phyloP scores from a whole-genome alignment of 805 yeast species.

The Starmerella asiatica region DNA sequence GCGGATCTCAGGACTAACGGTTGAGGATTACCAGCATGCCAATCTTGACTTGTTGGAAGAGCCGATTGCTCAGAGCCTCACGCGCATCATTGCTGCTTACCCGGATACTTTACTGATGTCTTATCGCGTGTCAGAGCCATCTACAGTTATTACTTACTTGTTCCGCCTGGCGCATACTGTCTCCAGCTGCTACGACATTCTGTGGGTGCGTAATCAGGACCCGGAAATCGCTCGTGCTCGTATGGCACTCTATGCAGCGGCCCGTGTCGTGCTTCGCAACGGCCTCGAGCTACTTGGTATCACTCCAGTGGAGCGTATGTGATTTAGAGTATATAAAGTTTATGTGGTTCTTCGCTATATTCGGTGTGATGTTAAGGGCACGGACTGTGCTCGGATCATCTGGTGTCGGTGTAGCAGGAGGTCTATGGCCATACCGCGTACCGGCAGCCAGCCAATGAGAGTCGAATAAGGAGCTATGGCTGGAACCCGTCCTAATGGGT shows the following conservation, averaged over 20 bases:
- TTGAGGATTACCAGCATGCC: slow-evolving; percentile 29
- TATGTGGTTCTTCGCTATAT: too few species aligned
- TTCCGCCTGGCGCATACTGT: slow-evolving; percentile 88
- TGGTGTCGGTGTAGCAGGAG: too few species aligned
- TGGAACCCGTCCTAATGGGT: too few species aligned
- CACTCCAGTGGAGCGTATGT: slow-evolving; percentile 99
- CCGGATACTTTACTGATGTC: slow-evolving; percentile 84
- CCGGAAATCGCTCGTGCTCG: slow-evolving; percentile 78
- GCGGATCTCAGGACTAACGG: slow-evolving; percentile 47
- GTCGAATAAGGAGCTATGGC: too few species aligned
- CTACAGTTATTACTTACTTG: slow-evolving; percentile 84
- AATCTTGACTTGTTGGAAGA: slow-evolving; percentile 54
- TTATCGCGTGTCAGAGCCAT: slow-evolving; percentile 73
- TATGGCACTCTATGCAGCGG: slow-evolving; percentile 78
- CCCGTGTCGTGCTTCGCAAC: slow-evolving; percentile 75
- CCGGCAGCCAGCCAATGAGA: too few species aligned
- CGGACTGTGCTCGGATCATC: too few species aligned
- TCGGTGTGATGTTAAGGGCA: too few species aligned
- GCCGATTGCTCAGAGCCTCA: slow-evolving; percentile 53
- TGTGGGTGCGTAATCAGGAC: slow-evolving; percentile 96
- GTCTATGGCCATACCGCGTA: too few species aligned
- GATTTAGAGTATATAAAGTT: slow-evolving; percentile 20
- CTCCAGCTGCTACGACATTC: slow-evolving; percentile 85
- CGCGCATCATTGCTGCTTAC: slow-evolving; percentile 72
- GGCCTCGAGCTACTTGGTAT: slow-evolving; percentile 85